phyloP scores from a whole-genome alignment of 495 filamentous ascomycete species.

The Aspergillus funiculosus region DNA sequence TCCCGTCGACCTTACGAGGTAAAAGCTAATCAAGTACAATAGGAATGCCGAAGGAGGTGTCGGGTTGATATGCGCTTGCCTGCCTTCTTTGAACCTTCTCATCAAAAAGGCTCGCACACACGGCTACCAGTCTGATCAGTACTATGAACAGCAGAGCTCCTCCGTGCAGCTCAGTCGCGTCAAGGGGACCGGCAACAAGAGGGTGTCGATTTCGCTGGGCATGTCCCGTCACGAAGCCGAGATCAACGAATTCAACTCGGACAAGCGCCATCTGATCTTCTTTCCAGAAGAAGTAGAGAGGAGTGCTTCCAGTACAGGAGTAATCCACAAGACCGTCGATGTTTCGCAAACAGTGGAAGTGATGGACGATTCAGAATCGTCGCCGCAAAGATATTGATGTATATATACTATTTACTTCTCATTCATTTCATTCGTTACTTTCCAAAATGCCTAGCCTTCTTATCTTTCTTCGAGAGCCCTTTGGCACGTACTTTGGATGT shows the following conservation, averaged over 20 bases:
- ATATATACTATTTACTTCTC: too few species aligned
- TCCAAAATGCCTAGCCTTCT: too few species aligned
- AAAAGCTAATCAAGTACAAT: not conserved
- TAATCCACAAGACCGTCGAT: slow-evolving; percentile 36
- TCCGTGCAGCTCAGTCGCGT: slow-evolving; percentile 27
- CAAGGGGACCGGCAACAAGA: slow-evolving; percentile 16
- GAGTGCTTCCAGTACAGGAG: too few species aligned
- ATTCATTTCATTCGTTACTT: too few species aligned
- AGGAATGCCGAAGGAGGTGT: slow-evolving; percentile 45
- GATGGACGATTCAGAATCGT: slow-evolving; percentile 1
- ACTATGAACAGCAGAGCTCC: slow-evolving; percentile 31
- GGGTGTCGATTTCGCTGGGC: slow-evolving; percentile 8
- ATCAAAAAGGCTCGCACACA: slow-evolving; percentile 26
- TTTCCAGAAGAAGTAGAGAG: too few species aligned
- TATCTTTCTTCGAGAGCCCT: too few species aligned
- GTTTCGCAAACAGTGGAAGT: slow-evolving; percentile 35
- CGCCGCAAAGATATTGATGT: too few species aligned
- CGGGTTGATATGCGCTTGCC: slow-evolving; percentile 45
- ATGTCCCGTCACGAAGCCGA: slow-evolving; percentile 18
- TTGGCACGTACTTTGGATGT: too few species aligned
- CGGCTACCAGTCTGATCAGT: slow-evolving; percentile 27
- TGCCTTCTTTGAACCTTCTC: slow-evolving; percentile 39
- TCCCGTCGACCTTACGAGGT: not conserved
- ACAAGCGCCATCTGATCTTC: slow-evolving; percentile 35
- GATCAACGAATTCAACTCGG: slow-evolving; percentile 24